Base-by-base conservation (phyloP, 1,139 yeast genomes). In the Candida albicans region DNA sequence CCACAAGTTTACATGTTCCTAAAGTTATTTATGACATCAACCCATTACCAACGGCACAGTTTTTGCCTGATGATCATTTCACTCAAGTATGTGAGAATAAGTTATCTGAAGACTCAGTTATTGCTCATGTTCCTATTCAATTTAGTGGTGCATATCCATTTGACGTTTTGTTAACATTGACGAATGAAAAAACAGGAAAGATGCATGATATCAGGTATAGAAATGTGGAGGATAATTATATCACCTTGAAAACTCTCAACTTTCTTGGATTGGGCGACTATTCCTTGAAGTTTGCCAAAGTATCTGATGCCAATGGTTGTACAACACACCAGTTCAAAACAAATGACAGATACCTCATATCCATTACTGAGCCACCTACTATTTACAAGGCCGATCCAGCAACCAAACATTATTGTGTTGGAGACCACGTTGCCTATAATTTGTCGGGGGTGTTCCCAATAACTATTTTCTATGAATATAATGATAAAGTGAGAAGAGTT, bases 361-460 rank as follows among this genome's bases (percentile, higher is more conserved):
- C 81, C 1, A 78, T 91, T 5, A 82, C 93, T 1, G 91, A 87
- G 50, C 83, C 84, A 3, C 97, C 98, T 8, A 77, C 79, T 49
- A 81, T 90, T 8, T 64, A 61, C 32, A 69, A 63, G 44, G 68
- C 67, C 9, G 62, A 75, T 1, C 41, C 49, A 4, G 59, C 64
- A 15, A 65, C 68, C 28, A 73, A 77, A 1, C 59, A 70, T 53
- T 86, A 82, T 56, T 93, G 99, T 75, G 96, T 91, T 32, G 99
- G 99, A 3, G 98, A 93, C 50, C 86, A 87, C 51, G 79, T 93
- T 25, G 75, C 85, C 0, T 88, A 88, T 58, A 79, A 84, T 48
- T 64, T 93, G 48, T 78, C 79, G 11, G 99, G 99, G 4, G 73
- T 79, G 2, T 79, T 96, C 0, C 96, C 96, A 24, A 90, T 88